phyloP scores from a whole-genome alignment of 768 basidiomycete genomes.

The Russula virescens region DNA sequence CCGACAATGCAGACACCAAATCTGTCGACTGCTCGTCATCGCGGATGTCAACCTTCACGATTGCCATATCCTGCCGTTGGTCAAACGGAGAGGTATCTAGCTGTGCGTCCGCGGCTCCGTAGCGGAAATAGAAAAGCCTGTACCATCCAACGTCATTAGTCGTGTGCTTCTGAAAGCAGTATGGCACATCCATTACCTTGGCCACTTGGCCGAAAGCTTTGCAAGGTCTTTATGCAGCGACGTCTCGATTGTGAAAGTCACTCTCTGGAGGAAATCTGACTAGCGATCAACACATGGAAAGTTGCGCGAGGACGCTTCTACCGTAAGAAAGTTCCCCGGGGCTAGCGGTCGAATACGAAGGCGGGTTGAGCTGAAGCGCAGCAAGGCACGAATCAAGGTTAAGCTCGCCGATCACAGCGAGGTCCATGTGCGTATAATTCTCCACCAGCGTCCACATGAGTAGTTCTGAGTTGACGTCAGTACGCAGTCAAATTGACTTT shows the following conservation, averaged over 20 bases:
- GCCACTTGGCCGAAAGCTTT: slow-evolving; percentile 37
- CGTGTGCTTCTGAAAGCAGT: slow-evolving; percentile 14
- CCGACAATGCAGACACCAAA: slow-evolving; percentile 42
- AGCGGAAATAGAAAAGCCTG: slow-evolving; percentile 52
- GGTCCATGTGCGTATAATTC: slow-evolving; percentile 64
- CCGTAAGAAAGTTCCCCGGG: slow-evolving; percentile 39
- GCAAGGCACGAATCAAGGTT: slow-evolving; percentile 46
- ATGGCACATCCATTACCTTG: slow-evolving; percentile 28
- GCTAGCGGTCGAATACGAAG: slow-evolving; percentile 32
- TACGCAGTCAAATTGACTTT: slow-evolving; percentile 17
- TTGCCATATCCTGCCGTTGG: slow-evolving; percentile 33
- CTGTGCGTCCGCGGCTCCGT: slow-evolving; percentile 43
- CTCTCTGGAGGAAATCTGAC: slow-evolving; percentile 45
- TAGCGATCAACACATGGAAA: slow-evolving; percentile 20
- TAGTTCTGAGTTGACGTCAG: slow-evolving; percentile 33
- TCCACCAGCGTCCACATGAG: slow-evolving; percentile 56
- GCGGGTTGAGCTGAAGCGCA: slow-evolving; percentile 40
- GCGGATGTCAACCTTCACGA: slow-evolving; percentile 50
- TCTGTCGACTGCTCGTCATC: slow-evolving; percentile 47
- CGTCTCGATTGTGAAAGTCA: slow-evolving; percentile 42
- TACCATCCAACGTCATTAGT: slow-evolving; percentile 4
- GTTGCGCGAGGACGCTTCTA: neutral
- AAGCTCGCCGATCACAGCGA: slow-evolving; percentile 53
- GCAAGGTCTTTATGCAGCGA: slow-evolving; percentile 15
- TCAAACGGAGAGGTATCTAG: slow-evolving; percentile 27